Conservation (phyloP, 2,329 filamentous ascomycete genomes). For the Anthostomella pinea region DNA sequence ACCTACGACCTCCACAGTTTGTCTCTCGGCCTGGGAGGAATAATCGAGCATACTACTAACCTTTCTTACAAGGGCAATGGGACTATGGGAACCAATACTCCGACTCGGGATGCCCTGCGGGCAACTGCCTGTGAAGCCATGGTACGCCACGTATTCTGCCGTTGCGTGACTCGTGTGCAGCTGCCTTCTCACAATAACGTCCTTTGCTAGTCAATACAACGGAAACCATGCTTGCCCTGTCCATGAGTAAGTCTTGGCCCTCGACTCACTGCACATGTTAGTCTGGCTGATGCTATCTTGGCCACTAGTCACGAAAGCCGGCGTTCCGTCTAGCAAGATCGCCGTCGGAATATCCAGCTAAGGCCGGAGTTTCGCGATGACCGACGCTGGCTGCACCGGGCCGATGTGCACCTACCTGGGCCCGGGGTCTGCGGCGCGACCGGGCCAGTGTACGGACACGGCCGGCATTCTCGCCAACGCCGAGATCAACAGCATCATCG, state of each 20-base stretch:
- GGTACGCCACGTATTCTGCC: too few relatives aligned
- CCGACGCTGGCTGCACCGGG: conserved; percentile 26
- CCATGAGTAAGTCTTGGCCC: too few relatives aligned
- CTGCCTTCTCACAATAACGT: too few relatives aligned
- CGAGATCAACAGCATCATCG: conserved; percentile 36
- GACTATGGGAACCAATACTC: conserved; percentile 15
- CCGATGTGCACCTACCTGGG: conserved; percentile 34
- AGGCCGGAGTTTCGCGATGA: conserved; percentile 25
- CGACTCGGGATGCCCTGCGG: conserved; percentile 1
- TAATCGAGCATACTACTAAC: too few relatives aligned
- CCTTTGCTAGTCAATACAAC: conserved; percentile 30
- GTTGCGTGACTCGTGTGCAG: too few relatives aligned
- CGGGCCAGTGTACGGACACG: conserved; percentile 36
- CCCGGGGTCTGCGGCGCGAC: conserved; percentile 24
- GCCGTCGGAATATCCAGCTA: conserved; percentile 16
- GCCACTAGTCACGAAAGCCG: conserved; percentile 22
- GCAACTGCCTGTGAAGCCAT: conserved; percentile 31
- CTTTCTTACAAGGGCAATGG: too few relatives aligned
- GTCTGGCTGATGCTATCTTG: too few relatives aligned
- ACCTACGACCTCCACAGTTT: conserved; percentile 21
- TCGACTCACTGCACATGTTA: too few relatives aligned
- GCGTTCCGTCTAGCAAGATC: conserved; percentile 18
- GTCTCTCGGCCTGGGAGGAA: too few relatives aligned
- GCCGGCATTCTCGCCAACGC: conserved; percentile 38
- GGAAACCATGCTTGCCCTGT: conserved; percentile 26